A percentile compares a stretch with the other conserved stretches of the same genome.
Evolutionary conservation across 1,284 basidiomycete species (phyloP).

Genomic region (Tilletia setariae): DNA sequence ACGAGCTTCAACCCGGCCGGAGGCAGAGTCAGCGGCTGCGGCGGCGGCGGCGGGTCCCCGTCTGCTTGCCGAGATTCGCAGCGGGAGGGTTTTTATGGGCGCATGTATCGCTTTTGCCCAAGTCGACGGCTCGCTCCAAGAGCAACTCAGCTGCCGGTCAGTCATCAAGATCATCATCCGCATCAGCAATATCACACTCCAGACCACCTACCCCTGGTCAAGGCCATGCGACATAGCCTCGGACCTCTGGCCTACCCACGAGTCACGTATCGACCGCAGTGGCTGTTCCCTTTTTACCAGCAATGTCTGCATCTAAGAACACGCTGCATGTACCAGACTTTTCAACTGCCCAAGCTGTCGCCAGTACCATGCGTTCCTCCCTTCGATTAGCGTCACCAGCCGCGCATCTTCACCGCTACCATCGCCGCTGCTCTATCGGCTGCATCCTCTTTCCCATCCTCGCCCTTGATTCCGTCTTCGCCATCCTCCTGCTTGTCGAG

Average conservation of each 20-base stretch:
- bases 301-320: not conserved
- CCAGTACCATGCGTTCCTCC: slow-evolving; percentile 8
- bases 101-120: not conserved
- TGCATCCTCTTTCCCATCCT: not conserved
- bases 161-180: not conserved
- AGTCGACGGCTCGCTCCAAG: slow-evolving; percentile 16
- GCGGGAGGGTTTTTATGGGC: too few species aligned
- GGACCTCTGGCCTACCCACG: slow-evolving; percentile 58
- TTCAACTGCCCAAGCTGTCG: slow-evolving; percentile 4
- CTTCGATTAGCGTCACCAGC: not conserved
- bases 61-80: too few species aligned
- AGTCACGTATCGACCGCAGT: slow-evolving; percentile 48
- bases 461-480: not conserved
- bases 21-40: too few species aligned
- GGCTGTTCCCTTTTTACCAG: not conserved
- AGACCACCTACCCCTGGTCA: slow-evolving; percentile 18
- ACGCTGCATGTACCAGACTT: not conserved
- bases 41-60: too few species aligned
- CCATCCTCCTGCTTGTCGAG: not conserved
- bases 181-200: not conserved
- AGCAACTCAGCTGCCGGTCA: not conserved
- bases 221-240: slow-evolving; percentile 59
- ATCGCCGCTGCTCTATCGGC: not conserved
- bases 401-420: not conserved
- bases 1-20: too few species aligned